Percentiles rank a stretch among this genome's conserved stretches.
Evolutionary conservation across 1,284 basidiomycete genomes (phyloP).

Genomic region (Heterobasidion annosum): DNA sequence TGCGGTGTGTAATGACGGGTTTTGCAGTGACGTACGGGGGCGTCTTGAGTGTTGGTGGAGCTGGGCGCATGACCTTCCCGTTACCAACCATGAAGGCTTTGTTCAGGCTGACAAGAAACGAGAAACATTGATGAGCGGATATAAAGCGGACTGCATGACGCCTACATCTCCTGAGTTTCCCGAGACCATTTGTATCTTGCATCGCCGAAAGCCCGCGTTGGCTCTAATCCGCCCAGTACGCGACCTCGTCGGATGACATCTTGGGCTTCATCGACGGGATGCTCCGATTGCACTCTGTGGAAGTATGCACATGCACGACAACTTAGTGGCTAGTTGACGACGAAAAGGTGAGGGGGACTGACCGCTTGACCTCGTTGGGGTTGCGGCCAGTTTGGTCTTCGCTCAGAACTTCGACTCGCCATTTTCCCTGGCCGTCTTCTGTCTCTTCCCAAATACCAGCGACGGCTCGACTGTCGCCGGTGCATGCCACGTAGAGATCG

Average conservation of each 20-base stretch:
- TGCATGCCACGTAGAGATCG: conserved; percentile 84
- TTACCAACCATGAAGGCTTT: conserved; percentile 61
- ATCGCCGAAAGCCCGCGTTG: conserved; percentile 92
- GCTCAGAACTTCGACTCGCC: conserved; percentile 87
- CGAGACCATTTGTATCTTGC: conserved; percentile 88
- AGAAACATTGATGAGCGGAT: conserved; percentile 1
- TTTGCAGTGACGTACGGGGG: conserved; percentile 93
- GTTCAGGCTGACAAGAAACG: conserved; percentile 38
- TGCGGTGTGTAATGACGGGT: conserved; percentile 84
- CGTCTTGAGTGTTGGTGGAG: conserved; percentile 63
- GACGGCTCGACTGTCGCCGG: conserved; percentile 93
- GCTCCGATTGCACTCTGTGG: conserved; percentile 78
- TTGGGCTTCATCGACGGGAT: conserved; percentile 75
- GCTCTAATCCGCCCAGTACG: conserved; percentile 89
- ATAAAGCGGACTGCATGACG: conserved; percentile 7
- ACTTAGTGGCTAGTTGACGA: not conserved
- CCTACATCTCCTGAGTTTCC: conserved; percentile 67
- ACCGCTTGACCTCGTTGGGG: conserved; percentile 72
- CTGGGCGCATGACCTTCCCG: conserved; percentile 46
- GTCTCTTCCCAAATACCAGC: conserved; percentile 84
- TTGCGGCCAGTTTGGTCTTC: conserved; percentile 97
- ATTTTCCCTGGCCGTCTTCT: conserved; percentile 50
- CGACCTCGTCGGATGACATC: conserved; percentile 83
- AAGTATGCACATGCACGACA: not conserved
- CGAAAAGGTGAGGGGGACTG: conserved; percentile 7